phyloP scores from a whole-genome alignment of 495 filamentous ascomycete genomes.

The Annulohypoxylon nitens region DNA sequence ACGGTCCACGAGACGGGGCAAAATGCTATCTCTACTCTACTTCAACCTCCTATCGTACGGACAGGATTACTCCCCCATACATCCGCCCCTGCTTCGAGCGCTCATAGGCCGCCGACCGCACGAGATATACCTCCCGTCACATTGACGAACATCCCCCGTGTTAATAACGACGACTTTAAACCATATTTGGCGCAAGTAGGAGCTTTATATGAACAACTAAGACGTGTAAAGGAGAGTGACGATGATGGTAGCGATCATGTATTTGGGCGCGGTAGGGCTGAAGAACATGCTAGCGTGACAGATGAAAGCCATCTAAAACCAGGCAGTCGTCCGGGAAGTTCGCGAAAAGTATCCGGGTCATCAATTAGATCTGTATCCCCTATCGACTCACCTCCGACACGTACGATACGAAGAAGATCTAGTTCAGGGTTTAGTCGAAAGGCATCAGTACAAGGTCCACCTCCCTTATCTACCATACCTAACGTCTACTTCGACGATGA shows the following conservation, averaged over 20 bases:
- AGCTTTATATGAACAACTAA: constrained; percentile 83
- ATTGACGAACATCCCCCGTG: constrained; percentile 86
- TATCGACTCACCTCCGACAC: constrained; percentile 60
- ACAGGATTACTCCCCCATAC: constrained; percentile 85
- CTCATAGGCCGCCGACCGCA: constrained; percentile 86
- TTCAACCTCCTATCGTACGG: constrained; percentile 90
- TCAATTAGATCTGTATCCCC: constrained; percentile 64
- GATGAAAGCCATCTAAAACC: constrained; percentile 64
- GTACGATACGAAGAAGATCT: constrained; percentile 56
- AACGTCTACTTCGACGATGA: constrained; percentile 93
- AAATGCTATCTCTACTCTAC: constrained; percentile 94
- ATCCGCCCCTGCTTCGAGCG: constrained; percentile 70
- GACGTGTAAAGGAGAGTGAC: constrained; percentile 77
- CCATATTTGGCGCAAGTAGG: constrained; percentile 87
- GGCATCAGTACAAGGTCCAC: constrained; percentile 69
- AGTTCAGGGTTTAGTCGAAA: constrained; percentile 66
- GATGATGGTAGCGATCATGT: constrained; percentile 65
- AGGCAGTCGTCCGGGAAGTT: constrained; percentile 54
- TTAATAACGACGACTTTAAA: constrained; percentile 83
- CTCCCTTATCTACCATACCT: constrained; percentile 92
- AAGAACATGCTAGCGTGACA: constrained; percentile 62
- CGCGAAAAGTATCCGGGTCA: constrained; percentile 61
- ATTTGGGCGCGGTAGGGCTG: constrained; percentile 59
- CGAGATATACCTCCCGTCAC: constrained; percentile 95
- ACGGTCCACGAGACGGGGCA: constrained; percentile 81